Evolutionary conservation across 2,329 filamentous ascomycete species (phyloP), one percentile per base, ranked within the genome.

Genomic region (Karstenula rhodostoma): DNA sequence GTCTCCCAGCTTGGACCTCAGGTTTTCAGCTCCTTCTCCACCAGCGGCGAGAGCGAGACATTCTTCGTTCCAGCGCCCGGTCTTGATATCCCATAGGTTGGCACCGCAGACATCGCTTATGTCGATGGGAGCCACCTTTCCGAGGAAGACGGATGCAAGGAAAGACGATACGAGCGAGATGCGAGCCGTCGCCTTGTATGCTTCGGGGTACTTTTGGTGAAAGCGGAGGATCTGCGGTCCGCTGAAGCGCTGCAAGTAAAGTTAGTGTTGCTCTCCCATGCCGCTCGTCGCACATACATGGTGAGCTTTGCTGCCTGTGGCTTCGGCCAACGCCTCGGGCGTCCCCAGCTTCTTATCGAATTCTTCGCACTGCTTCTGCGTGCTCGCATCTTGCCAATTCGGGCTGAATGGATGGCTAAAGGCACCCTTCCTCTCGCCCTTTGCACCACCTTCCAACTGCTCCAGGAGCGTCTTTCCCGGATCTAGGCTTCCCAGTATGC

Each of bases 351-450:
- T 82, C 5, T 82, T 85, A 77, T 98, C 94, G 73, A 98, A 98
- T 64, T 87, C 84, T 76, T 97, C 93, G 75, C 94, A 97, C 80
- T 99, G 92, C 67, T 84, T 84, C 81, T 97, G 93, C 1, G 95
- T 98, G 80, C 93, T 97, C 63, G 94, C 90, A 77, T 99, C 95
- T 80, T 98, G 95, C 95, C 95, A 99, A 78, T 98, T 99, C 8
- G 95, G 95, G 66, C 92, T 93, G 80, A 89, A 94, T 4, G 91
- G 89, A 77, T 96, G 90, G 17, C 93, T 91, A 73, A 98, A 92
- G 0, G 90, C 91, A 3, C 80, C 81, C 10, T 82, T 80, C 53
- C 70, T 67, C 63, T 79, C 73, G 13, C 74, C 75, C 61, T 78
- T 76, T 3, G 71, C 66, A 9, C 71, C 71, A 6, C 73, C 70